phyloP scores from a whole-genome alignment of 1,139 yeast species.

The Sugiyamaella sp. region DNA sequence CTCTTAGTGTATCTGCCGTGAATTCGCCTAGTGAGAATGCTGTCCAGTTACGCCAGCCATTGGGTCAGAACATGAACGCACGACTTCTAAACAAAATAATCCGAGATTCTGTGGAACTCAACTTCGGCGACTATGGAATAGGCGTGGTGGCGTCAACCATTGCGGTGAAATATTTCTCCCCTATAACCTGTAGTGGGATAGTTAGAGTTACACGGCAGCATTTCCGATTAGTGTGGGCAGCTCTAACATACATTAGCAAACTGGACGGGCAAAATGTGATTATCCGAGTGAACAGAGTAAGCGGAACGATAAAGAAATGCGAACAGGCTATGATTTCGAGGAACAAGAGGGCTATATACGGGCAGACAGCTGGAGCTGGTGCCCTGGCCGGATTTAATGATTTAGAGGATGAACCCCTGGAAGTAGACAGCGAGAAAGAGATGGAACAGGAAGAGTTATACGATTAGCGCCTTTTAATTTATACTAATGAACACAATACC shows the following conservation, averaged over 20 bases:
- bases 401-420: background rate
- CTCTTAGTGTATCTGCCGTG: constrained; percentile 35
- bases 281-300: constrained; percentile 65
- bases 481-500: too few relatives aligned
- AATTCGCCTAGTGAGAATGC: constrained; percentile 31
- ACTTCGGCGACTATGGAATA: constrained; percentile 79
- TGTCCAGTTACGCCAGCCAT: constrained; percentile 30
- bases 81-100: constrained; percentile 46
- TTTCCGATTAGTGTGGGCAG: constrained; percentile 64
- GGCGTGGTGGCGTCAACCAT: constrained; percentile 66
- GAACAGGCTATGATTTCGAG: constrained; percentile 58
- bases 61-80: constrained; percentile 28
- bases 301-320: constrained; percentile 89
- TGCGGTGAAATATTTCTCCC: constrained; percentile 74
- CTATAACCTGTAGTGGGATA: constrained; percentile 82
- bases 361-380: constrained; percentile 6
- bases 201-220: constrained; percentile 73
- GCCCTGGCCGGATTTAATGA: constrained; percentile 8
- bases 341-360: constrained; percentile 39
- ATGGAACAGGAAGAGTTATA: constrained; percentile 21
- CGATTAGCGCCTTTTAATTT: constrained; percentile 15
- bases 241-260: constrained; percentile 63
- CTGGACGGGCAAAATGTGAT: constrained; percentile 58
- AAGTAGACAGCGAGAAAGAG: constrained; percentile 13
- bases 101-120: constrained; percentile 55